Base-by-base conservation (phyloP, 2,329 filamentous ascomycete species). In the Aspergillus tanneri region DNA sequence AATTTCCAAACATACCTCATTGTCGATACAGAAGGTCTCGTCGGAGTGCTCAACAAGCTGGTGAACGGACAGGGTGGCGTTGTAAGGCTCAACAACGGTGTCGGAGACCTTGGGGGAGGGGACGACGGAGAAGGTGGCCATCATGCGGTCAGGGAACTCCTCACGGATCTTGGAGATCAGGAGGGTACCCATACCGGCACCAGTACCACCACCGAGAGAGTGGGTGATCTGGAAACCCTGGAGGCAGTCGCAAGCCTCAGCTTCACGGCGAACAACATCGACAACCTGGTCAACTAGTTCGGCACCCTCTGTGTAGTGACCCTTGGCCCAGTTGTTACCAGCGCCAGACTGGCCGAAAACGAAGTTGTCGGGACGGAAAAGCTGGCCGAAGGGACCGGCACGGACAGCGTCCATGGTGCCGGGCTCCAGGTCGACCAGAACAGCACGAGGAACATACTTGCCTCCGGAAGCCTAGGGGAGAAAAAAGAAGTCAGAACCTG, bases 281-380 rank as follows among this genome's bases (percentile, higher is more conserved):
- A 99, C 85, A 64, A 99, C 93, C 71, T 96, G 84, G 81, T 99
- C 93, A 64, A 99, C 93, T 58, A 97, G 85, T 81, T 99, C 93
- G 64, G 93, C 93, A 85, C 93, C 93, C 82, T 99, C 93, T 60
- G 93, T 99, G 85, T 99, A 99, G 77, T 99, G 93, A 80, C 93
- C 93, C 87, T 97, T 99, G 77, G 93, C 93, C 93, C 93, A 99
- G 86, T 97, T 97, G 90, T 99, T 99, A 79, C 93, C 93, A 75
- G 93, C 93, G 84, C 93, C 92, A 67, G 93, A 97, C 82, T 97
- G 93, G 67, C 93, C 93, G 77, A 97, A 97, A 72, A 97, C 90
- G 79, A 97, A 97, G 87, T 97, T 99, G 82, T 99, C 93, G 73
- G 93, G 93, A 61, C 93, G 91, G 90, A 99, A 97, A 64, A 99